phyloP scores from a whole-genome alignment of 2,329 filamentous ascomycete species.

The Coleophoma eucalyptorum region DNA sequence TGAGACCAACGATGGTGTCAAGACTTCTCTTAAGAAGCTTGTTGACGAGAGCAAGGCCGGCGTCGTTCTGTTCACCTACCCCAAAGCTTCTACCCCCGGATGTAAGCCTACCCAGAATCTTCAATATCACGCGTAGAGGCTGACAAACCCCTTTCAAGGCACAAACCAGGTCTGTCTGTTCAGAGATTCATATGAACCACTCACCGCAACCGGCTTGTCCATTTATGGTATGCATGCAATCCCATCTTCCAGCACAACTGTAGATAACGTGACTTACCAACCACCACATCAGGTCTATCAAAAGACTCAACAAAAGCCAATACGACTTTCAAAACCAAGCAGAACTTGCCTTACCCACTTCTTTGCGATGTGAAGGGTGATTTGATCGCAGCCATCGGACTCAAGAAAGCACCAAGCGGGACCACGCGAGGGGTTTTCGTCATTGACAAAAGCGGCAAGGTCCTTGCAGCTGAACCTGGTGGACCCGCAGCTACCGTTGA shows the following conservation, averaged over 20 bases:
- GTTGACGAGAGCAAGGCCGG: conserved; percentile 80
- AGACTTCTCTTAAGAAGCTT: conserved; percentile 75
- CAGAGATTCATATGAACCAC: conserved; percentile 74
- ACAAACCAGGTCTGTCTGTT: conserved; percentile 92
- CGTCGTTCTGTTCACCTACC: conserved; percentile 92
- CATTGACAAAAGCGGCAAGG: conserved; percentile 76
- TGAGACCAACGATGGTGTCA: conserved; percentile 78
- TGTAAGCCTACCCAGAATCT: conserved; percentile 57
- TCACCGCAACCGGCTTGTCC: conserved; percentile 74
- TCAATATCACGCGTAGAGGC: neutral
- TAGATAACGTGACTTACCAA: too few species aligned
- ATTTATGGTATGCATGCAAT: conserved; percentile 59
- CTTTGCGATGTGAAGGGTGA: conserved; percentile 75
- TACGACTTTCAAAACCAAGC: conserved; percentile 87
- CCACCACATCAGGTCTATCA: conserved; percentile 54
- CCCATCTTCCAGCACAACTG: neutral
- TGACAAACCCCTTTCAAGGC: conserved; percentile 47
- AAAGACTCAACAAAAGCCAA: conserved; percentile 87
- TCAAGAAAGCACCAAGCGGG: conserved; percentile 79
- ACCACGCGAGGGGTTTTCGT: conserved; percentile 87
- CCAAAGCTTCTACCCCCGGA: conserved; percentile 88
- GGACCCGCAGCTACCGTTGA: conserved; percentile 75
- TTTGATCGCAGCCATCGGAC: conserved; percentile 81
- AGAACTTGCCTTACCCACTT: conserved; percentile 82
- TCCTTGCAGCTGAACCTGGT: conserved; percentile 71